phyloP scores from a whole-genome alignment of 257 asterid genomes.

The Catharanthus roseus region DNA sequence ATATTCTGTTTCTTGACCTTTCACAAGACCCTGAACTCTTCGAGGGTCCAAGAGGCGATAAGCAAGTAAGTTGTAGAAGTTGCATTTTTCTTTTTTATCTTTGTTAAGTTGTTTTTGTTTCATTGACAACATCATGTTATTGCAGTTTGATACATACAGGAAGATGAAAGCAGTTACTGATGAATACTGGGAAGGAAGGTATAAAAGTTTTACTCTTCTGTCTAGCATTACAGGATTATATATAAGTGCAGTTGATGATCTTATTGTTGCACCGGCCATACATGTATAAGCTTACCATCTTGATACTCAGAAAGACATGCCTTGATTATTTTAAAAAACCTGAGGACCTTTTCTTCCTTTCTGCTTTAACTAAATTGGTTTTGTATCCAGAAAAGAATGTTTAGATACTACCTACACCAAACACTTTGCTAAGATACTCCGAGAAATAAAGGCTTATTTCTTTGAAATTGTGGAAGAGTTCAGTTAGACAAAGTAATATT shows the following conservation, averaged over 20 bases:
- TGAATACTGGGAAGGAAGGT: slow-evolving; percentile 99
- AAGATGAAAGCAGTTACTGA: slow-evolving; percentile 83
- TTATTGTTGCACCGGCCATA: background rate
- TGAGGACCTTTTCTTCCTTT: background rate
- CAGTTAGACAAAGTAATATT: too few species aligned
- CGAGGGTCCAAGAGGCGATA: slow-evolving; percentile 84
- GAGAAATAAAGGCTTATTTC: background rate
- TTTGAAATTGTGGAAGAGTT: background rate
- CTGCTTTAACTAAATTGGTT: background rate
- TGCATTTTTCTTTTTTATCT: slow-evolving; percentile 10
- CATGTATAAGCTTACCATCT: background rate
- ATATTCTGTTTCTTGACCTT: slow-evolving; percentile 81
- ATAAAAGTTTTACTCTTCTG: slow-evolving; percentile 10
- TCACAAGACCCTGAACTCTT: slow-evolving; percentile 85
- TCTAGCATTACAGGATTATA: background rate
- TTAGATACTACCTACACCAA: background rate
- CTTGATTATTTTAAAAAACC: background rate
- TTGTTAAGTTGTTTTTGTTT: slow-evolving; percentile 13
- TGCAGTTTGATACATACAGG: slow-evolving; percentile 88
- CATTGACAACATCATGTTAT: slow-evolving; percentile 4
- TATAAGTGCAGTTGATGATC: background rate
- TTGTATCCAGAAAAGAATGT: background rate
- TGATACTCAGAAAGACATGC: background rate
- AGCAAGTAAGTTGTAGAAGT: slow-evolving; percentile 46
- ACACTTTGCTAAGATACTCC: background rate